Base-by-base conservation (phyloP, 257 asterid species). In the Solanum lycopersicoides region DNA sequence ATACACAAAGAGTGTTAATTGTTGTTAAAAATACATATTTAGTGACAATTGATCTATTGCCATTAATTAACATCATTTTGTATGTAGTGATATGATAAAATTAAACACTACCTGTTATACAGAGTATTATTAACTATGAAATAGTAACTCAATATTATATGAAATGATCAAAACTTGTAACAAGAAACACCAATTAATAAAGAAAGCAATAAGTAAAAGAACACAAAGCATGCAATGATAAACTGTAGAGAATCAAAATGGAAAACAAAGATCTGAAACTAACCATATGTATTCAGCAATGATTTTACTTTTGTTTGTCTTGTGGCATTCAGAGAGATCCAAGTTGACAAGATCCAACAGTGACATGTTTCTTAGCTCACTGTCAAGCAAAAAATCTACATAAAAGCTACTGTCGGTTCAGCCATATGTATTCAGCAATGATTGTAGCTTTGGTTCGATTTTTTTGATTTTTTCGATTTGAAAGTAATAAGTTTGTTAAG, bases 271-370 rank as follows among this genome's bases (percentile, higher is more conserved):
- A 7, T 56, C 65, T 56, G 65, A 56, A 56, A 56, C 65, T 7
- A 56, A 56, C 65, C 65, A 18, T 56, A 56, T 18, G 11, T 56
- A 56, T 18, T 56, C n/a, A 56, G 65, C 65, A 56, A 56, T 95
- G 89, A 79, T 65, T 85, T 94, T 95, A 34, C 25, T 72, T 34
- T 34, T 72, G 79, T 72, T 72, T 34, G 45, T 72, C 7, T 89
- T 86, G 35, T 95, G 92, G 59, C 86, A 77, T 6, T 91, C 95
- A 37, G 98, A 88, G 53, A 94, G 92, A 86, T 94, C 80, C 92
- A 95, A 85, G 92, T 93, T 93, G 89, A 91, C 83, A 90, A 95
- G 94, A 92, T 93, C 95, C 56, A 76, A 87, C 4, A 94, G 93
- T 15, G 79, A 72, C 79, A 72, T 72, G 44, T 72, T 72, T 72